Conservation (phyloP, 2,329 filamentous ascomycete genomes). For the Aspergillus neoniger region DNA sequence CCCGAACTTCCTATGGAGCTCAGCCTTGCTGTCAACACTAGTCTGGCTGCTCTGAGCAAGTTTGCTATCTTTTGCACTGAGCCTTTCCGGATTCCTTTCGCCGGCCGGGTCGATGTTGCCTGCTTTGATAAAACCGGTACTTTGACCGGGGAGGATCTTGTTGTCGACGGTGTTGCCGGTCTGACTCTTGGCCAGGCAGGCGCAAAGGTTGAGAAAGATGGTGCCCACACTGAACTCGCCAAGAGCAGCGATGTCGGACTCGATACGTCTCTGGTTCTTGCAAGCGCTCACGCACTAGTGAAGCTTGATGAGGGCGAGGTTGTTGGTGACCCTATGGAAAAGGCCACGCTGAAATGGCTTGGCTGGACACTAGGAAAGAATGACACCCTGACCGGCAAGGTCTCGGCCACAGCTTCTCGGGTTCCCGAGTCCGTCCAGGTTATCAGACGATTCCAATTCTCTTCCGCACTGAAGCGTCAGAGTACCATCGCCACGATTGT, state of each 20-base stretch:
- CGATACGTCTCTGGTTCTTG: slow-evolving; percentile 88
- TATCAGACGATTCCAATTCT: slow-evolving; percentile 97
- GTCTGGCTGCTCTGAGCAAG: slow-evolving; percentile 88
- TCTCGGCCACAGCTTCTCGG: slow-evolving; percentile 44
- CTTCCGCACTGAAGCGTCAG: slow-evolving; percentile 91
- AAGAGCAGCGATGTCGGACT: slow-evolving; percentile 69
- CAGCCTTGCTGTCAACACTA: slow-evolving; percentile 95
- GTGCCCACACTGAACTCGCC: slow-evolving; percentile 77
- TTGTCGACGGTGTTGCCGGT: slow-evolving; percentile 95
- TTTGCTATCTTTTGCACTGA: slow-evolving; percentile 98
- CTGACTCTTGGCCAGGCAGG: slow-evolving; percentile 71
- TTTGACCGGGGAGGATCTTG: slow-evolving; percentile 90
- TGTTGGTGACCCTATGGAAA: slow-evolving; percentile 98
- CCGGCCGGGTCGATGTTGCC: slow-evolving; percentile 90
- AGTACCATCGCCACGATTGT: slow-evolving; percentile 87
- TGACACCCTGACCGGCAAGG: slow-evolving; percentile 75
- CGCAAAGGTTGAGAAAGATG: slow-evolving; percentile 71
- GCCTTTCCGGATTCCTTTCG: slow-evolving; percentile 96
- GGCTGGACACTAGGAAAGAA: slow-evolving; percentile 93
- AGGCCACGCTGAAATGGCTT: slow-evolving; percentile 84
- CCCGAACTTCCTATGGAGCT: slow-evolving; percentile 98
- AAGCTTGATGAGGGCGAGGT: slow-evolving; percentile 96
- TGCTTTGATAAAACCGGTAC: slow-evolving; percentile 99
- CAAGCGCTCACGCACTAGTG: slow-evolving; percentile 91
- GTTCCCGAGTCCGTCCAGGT: slow-evolving; percentile 78